These are phyloP conservation scores for Phellopilus nigrolimitatus DNA, from an alignment of 1,284 basidiomycete species.

Conservation along the genomic window DNA sequence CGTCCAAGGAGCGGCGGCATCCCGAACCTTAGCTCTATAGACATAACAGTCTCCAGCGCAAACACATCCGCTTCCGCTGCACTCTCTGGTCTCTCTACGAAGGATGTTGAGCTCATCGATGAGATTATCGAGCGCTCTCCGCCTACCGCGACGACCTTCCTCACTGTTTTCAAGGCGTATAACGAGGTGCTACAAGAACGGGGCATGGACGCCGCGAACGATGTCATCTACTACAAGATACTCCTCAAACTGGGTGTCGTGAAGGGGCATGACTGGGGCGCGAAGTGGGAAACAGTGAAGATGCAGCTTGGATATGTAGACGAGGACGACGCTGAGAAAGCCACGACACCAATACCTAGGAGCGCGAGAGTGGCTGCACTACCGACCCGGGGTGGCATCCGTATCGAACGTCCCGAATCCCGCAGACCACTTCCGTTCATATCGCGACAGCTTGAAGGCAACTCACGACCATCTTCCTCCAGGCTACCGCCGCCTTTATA, in stretches of 20 bases:
- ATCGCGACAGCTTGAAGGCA: not conserved
- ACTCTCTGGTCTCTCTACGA: conserved; percentile 48
- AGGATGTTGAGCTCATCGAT: conserved; percentile 69
- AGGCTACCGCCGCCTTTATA: conserved; percentile 2
- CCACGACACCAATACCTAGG: too few relatives aligned
- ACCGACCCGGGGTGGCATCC: conserved; percentile 6
- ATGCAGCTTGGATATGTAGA: conserved; percentile 41
- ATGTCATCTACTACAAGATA: conserved; percentile 76
- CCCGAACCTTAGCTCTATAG: conserved; percentile 15
- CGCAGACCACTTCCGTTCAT: conserved; percentile 1
- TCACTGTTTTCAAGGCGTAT: conserved; percentile 77
- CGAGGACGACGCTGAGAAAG: not conserved
- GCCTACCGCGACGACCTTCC: conserved; percentile 61
- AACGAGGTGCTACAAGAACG: conserved; percentile 67
- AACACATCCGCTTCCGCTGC: conserved; percentile 16
- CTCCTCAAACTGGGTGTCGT: conserved; percentile 73
- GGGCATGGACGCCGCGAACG: conserved; percentile 69
- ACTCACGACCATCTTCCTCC: not conserved
- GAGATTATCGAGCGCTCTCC: conserved; percentile 65
- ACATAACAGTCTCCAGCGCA: conserved; percentile 18
- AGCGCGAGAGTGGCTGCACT: not conserved
- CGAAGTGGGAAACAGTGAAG: conserved; percentile 72
- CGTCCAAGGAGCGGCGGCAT: not conserved
- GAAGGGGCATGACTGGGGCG: conserved; percentile 69
- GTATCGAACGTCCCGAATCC: not conserved